Evolutionary conservation across 2,329 filamentous ascomycete species (phyloP).

Genomic region (Alternaria brassicicola): DNA sequence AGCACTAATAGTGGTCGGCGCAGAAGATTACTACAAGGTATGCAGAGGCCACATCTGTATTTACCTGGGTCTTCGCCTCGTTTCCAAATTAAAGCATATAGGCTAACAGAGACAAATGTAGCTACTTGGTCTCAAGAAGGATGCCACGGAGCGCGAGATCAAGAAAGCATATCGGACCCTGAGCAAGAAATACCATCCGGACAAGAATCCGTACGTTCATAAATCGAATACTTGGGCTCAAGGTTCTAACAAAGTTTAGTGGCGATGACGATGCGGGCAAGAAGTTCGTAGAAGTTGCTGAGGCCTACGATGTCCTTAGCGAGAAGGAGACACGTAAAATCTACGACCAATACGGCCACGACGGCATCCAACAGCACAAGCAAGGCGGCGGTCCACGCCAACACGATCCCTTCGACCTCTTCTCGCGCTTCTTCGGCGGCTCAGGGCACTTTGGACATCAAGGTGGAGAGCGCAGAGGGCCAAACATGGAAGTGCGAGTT

Average conservation of each 20-base stretch:
- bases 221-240: slow-evolving; percentile 10
- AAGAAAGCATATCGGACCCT: slow-evolving; percentile 91
- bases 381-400: slow-evolving; percentile 69
- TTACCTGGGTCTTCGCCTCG: not conserved
- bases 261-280: slow-evolving; percentile 79
- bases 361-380: slow-evolving; percentile 83
- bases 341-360: slow-evolving; percentile 93
- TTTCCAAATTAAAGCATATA: not conserved
- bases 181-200: slow-evolving; percentile 95
- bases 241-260: slow-evolving; percentile 51
- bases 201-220: slow-evolving; percentile 87
- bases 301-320: slow-evolving; percentile 92
- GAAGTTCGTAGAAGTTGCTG: slow-evolving; percentile 92
- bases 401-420: slow-evolving; percentile 91
- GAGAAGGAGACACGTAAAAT: slow-evolving; percentile 80
- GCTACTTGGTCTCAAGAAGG: slow-evolving; percentile 79
- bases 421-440: slow-evolving; percentile 95
- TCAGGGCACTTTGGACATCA: slow-evolving; percentile 80
- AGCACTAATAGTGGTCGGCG: slow-evolving; percentile 53
- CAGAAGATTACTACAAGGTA: slow-evolving; percentile 82
- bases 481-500: slow-evolving; percentile 86
- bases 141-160: slow-evolving; percentile 83
- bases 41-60: slow-evolving; percentile 9
- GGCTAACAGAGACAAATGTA: slow-evolving; percentile 51
- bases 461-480: slow-evolving; percentile 80